Evolutionary conservation across 495 filamentous ascomycete genomes (phyloP), one percentile per base, ranked within the genome.

Genomic region (Pseudomonodictys pantanalensis): DNA sequence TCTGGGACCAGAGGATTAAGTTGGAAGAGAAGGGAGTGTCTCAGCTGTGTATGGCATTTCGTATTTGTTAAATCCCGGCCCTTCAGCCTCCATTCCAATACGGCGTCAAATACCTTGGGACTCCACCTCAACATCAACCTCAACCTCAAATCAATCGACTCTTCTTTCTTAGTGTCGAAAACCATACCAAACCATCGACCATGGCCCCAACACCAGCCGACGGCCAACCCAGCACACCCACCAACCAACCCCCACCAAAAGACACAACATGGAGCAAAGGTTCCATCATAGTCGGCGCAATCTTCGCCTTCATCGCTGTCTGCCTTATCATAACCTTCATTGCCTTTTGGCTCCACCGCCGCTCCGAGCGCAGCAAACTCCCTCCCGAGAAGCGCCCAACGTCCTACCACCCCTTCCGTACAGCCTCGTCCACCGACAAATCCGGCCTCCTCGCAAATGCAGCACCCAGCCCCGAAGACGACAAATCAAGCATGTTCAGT

Each of bases 371-470:
- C 26, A 59, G 45, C 2, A 64, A 59, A 30, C 61, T 64, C 20
- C 61, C 61, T 3, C 61, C 61, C 18, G 56, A 58, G 7, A 23
- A 51, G 9, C 61, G 61, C 7, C 54, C 28, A 2, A 23, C 50
- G n/a, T 59, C 61, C 1, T 64, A 64, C 47, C 61, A 30, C 15
- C 61, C 61, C 20, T 64, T 51, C 50, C 54, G 61, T 17, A 54
- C 41, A 17, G 6, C 6, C 6, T 53, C 50, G 22, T 49, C 43
- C 39, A 24, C 28, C 20, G 25, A 47, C 7, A 63, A 58, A 30
- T 15, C 7, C 25, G 55, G 61, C 24, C 55, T 64, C 5, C 49
- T 64, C 25, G 54, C 54, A 11, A 58, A 64, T 22, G 54, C 54
- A 4, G 61, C 47, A 11, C 41, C 47, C 1, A 28, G 23, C 7